Conservation (phyloP, 768 basidiomycete species). For the Rossbeevera mucosa region DNA sequence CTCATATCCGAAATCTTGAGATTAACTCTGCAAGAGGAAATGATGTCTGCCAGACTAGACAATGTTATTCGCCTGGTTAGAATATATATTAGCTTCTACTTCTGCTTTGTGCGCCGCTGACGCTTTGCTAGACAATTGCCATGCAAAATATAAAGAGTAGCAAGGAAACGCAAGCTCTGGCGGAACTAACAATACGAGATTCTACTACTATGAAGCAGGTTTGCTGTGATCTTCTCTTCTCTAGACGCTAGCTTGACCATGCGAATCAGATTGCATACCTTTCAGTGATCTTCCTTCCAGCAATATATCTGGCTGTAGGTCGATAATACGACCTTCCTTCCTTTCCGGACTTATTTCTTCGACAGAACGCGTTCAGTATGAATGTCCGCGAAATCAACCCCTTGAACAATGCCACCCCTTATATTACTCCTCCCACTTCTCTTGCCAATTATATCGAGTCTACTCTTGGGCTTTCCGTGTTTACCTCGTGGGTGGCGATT, state of each 20-base stretch:
- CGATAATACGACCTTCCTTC: neutral
- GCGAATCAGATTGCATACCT: constrained; percentile 45
- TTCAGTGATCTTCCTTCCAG: constrained; percentile 55
- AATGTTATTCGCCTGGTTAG: constrained; percentile 27
- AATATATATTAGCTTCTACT: neutral
- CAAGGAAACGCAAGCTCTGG: constrained; percentile 5
- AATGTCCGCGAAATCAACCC: constrained; percentile 27
- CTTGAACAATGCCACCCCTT: neutral
- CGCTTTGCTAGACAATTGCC: constrained; percentile 44
- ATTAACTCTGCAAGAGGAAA: constrained; percentile 31
- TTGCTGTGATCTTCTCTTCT: neutral
- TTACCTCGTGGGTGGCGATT: constrained; percentile 51
- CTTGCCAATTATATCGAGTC: constrained; percentile 37
- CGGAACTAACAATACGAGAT: constrained; percentile 2
- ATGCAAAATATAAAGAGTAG: constrained; percentile 51
- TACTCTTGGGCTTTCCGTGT: constrained; percentile 42
- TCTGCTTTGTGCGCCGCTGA: neutral
- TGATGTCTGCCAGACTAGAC: constrained; percentile 20
- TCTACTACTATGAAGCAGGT: constrained; percentile 21
- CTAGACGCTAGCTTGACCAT: neutral
- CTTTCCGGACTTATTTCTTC: constrained; percentile 8
- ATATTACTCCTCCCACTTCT: neutral
- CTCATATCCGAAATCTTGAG: constrained; percentile 47
- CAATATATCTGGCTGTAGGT: constrained; percentile 37
- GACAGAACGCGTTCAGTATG: constrained; percentile 31